Evolutionary conservation across 495 filamentous ascomycete species (phyloP).

Genomic region (Opeltia flavorubescens): DNA sequence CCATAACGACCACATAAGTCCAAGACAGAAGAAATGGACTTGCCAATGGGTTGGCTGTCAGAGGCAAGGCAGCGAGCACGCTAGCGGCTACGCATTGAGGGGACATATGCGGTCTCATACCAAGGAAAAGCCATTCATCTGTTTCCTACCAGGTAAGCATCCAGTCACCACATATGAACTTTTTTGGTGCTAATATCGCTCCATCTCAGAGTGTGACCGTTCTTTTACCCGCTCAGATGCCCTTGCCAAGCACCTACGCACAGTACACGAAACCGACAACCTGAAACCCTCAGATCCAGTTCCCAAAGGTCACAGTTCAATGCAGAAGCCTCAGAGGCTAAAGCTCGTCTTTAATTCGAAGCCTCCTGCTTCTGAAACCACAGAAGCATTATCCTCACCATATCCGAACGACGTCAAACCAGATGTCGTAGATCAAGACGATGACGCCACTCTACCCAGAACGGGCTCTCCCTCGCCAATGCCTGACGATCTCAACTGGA

Average conservation of each 20-base stretch:
- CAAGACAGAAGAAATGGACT: slow-evolving; percentile 68
- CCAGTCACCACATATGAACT: background rate
- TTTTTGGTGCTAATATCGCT: background rate
- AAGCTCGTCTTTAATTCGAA: slow-evolving; percentile 51
- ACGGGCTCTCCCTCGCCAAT: slow-evolving; percentile 20
- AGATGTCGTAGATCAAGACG: slow-evolving; percentile 12
- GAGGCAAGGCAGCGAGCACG: slow-evolving; percentile 78
- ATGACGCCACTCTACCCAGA: slow-evolving; percentile 29
- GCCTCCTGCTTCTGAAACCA: slow-evolving; percentile 36
- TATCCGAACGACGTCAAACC: background rate
- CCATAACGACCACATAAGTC: slow-evolving; percentile 83
- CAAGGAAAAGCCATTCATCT: slow-evolving; percentile 96
- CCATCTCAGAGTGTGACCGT: slow-evolving; percentile 75
- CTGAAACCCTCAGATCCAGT: slow-evolving; percentile 78
- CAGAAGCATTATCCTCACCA: slow-evolving; percentile 35
- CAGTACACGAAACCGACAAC: slow-evolving; percentile 93
- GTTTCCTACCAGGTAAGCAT: slow-evolving; percentile 68
- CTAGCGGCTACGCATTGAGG: slow-evolving; percentile 85
- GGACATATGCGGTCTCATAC: slow-evolving; percentile 98
- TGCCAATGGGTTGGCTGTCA: slow-evolving; percentile 90
- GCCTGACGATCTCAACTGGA: slow-evolving; percentile 54
- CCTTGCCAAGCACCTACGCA: slow-evolving; percentile 95
- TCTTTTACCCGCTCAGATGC: slow-evolving; percentile 95
- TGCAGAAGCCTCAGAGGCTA: slow-evolving; percentile 42
- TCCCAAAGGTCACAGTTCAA: slow-evolving; percentile 50